Evolutionary conservation across 768 basidiomycete species (phyloP).

Genomic region (Mycena filopes): DNA sequence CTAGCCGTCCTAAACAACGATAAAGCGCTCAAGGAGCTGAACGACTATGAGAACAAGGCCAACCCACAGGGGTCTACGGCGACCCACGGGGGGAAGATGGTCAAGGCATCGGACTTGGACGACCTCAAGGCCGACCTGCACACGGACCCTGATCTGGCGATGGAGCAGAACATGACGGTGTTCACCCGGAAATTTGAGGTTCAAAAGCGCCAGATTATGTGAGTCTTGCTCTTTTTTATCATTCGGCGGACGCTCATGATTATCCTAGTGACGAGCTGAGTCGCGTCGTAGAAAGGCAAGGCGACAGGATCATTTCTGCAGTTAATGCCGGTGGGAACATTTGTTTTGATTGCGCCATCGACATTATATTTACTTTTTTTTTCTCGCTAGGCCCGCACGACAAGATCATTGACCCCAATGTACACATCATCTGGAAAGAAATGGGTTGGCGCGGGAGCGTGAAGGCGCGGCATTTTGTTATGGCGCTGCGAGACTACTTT

Average conservation of each 20-base stretch:
- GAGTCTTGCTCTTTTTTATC: neutral
- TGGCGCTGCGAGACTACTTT: constrained; percentile 48
- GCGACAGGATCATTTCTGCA: constrained; percentile 42
- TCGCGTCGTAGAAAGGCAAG: constrained; percentile 39
- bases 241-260: neutral
- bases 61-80: neutral
- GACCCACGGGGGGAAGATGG: neutral
- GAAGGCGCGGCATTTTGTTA: constrained; percentile 46
- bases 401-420: constrained; percentile 30
- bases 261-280: constrained; percentile 37
- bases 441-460: constrained; percentile 48
- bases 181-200: constrained; percentile 48
- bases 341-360: too few species aligned
- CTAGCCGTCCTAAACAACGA: constrained; percentile 37
- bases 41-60: constrained; percentile 15
- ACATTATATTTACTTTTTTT: constrained; percentile 24
- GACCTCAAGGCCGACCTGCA: constrained; percentile 37
- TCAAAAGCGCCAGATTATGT: constrained; percentile 41
- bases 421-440: too few species aligned
- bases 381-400: neutral
- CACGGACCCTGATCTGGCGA: constrained; percentile 36
- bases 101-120: constrained; percentile 12
- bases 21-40: constrained; percentile 34
- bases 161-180: constrained; percentile 40
- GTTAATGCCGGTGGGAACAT: constrained; percentile 41